Conservation (phyloP, 768 basidiomycete species). For the Boletus rubroflammeus region DNA sequence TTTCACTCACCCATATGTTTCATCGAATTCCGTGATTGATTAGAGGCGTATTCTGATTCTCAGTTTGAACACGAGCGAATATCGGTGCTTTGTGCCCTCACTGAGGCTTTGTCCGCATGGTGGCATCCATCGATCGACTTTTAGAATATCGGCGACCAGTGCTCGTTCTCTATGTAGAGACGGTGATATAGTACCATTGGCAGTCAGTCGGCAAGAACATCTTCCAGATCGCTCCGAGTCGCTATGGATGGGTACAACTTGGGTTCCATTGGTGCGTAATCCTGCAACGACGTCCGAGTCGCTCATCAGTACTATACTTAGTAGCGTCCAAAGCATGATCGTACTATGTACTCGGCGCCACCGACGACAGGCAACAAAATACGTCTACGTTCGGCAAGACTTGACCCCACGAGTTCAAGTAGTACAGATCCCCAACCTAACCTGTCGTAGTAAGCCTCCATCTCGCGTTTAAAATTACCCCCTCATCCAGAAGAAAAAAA, state of each 20-base stretch:
- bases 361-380: not conserved
- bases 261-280: not conserved
- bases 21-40: not conserved
- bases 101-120: too few relatives aligned
- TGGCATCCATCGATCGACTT: not conserved
- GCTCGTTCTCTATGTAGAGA: too few relatives aligned
- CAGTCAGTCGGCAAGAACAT: too few relatives aligned
- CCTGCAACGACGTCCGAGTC: not conserved
- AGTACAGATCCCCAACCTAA: too few relatives aligned
- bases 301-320: not conserved
- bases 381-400: not conserved
- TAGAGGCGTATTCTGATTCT: not conserved
- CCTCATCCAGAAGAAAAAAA: not conserved
- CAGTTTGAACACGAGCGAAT: not conserved
- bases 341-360: not conserved
- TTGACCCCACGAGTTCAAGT: not conserved
- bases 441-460: not conserved
- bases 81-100: too few relatives aligned
- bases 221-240: not conserved
- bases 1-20: not conserved
- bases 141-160: too few relatives aligned
- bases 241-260: not conserved
- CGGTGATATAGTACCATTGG: too few relatives aligned
- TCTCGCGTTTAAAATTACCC: not conserved
- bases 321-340: not conserved